Evolutionary conservation across 352 stramenopile species (phyloP).

Genomic region (Globisporangium parvum): DNA sequence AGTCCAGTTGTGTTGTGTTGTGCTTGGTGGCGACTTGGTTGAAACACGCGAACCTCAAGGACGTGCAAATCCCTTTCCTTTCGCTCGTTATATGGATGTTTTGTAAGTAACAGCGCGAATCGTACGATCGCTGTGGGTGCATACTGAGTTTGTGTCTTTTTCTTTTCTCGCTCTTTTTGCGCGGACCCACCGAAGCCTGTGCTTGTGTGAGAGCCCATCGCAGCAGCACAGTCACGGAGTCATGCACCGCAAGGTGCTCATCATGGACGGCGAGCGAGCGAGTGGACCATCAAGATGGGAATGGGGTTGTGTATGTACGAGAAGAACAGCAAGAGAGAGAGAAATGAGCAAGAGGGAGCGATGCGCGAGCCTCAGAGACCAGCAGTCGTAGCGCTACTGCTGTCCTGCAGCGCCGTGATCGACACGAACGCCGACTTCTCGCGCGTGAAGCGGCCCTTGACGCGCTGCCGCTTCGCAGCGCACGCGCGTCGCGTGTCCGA

Average conservation of each 20-base stretch:
- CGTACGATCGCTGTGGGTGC: no score
- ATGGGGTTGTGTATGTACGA: background rate
- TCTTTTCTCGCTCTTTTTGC: no score
- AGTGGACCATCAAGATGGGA: background rate
- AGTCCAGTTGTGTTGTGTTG: background rate
- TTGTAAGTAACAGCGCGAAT: no score
- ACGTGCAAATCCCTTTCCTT: no score
- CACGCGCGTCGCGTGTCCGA: conserved; percentile 48
- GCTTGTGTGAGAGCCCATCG: no score
- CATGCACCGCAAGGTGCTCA: no score
- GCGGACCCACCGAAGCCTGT: no score
- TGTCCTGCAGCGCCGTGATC: conserved; percentile 55
- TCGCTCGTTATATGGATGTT: no score
- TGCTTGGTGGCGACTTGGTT: background rate
- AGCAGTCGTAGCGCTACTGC: background rate
- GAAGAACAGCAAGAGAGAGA: background rate
- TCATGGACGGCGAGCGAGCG: no score
- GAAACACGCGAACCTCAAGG: background rate
- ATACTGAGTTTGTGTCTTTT: no score
- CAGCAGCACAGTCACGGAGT: no score
- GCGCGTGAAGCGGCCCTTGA: conserved; percentile 56
- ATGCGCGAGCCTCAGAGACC: background rate
- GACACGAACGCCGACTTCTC: conserved; percentile 54
- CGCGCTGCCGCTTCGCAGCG: conserved; percentile 55
- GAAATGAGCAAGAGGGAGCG: background rate